Base-by-base conservation (phyloP, 140 eudicot species). In the Stevia rebaudiana region DNA sequence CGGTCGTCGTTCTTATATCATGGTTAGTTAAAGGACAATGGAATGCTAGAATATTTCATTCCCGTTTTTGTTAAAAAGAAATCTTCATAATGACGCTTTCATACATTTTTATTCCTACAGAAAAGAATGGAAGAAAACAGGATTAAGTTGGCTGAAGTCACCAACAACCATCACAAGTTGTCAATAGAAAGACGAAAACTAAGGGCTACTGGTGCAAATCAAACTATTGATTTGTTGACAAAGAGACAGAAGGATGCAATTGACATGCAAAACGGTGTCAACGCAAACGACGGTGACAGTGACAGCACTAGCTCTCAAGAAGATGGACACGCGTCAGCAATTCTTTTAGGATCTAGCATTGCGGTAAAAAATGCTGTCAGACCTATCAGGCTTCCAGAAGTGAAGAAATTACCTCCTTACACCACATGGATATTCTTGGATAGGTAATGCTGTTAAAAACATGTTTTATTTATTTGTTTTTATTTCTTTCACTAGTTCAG, bases 401-500 rank as follows among this genome's bases (percentile, higher is more conserved):
- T 85, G 48, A 63, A 83, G 58, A 88, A 69, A 64, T 47, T 92
- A 59, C 95, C 98, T 43, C 87, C 96, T 30, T 92, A 88, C 72
- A 85, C 97, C 21, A 79, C 98, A 13, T 92, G 97, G 96, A 82
- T 83, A 35, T 92, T 92, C 57, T 66, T 88, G 86, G 97, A 92
- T 66, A 83, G 98, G 98, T 92, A 50, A 18, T 61, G 63, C 55
- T 15, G 7, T 17, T 18, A 22, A 16, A 42, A n/a, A n/a, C n/a
- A n/a, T n/a, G n/a, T n/a, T n/a, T n/a, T n/a, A n/a, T n/a, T n/a
- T 21, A 28, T 43, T 24, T 74, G 69, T 39, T 59, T 64, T 33
- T 9, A 39, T 15, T 55, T 73, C 33, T 31, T 8, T 42, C 16
- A 13, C 59, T 43, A 13, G 24, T 9, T 49, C 51, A 22, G n/a